Base-by-base conservation (phyloP, 805 yeast genomes). In the Yamadazyma nakazawae region DNA sequence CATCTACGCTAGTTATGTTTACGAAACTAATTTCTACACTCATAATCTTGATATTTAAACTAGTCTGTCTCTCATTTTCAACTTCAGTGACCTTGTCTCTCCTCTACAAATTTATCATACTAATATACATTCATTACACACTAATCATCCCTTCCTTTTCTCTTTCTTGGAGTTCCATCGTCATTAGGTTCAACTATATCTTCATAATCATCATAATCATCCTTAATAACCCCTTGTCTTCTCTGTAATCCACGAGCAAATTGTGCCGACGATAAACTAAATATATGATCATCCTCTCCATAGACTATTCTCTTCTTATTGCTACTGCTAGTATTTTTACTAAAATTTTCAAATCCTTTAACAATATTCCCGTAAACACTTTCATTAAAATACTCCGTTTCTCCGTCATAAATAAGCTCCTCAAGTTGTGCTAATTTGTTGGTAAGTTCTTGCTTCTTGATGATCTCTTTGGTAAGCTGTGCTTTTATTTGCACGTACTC, bases 321-420 rank as follows among this genome's bases (percentile, higher is more conserved):
- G n/a, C 74, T 37, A 19, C 40, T 30, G 12, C 44, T 39, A 2
- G 68, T 63, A 26, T 62, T 51, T 54, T 85, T 86, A 41, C 84
- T 74, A 58, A 87, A 85, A 55, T 81, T 85, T 41, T 91, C 97
- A 57, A 90, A 91, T 1, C 98, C 98, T 52, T 85, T 85, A n/a
- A 89, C 85, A 24, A 92, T 84, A 62, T 88, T 91, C 0, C 97
- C 91, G 46, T 79, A 79, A 25, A 74, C 64, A 48, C 88, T 80
- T 43, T 85, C 90, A 25, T 84, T 79, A 40, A 91, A 78, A 60
- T 91, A 91, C 12, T 80, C 78, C 9, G 85, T 81, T 60, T 91
- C 98, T 53, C 81, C 80, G 40, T 81, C 84, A 66, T 81, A 90
- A 5, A 91, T 83, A 43, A 80, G 79, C 52, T 89, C 96, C 58